Conservation (phyloP, 768 basidiomycete species). For the Collybiopsis confluens region DNA sequence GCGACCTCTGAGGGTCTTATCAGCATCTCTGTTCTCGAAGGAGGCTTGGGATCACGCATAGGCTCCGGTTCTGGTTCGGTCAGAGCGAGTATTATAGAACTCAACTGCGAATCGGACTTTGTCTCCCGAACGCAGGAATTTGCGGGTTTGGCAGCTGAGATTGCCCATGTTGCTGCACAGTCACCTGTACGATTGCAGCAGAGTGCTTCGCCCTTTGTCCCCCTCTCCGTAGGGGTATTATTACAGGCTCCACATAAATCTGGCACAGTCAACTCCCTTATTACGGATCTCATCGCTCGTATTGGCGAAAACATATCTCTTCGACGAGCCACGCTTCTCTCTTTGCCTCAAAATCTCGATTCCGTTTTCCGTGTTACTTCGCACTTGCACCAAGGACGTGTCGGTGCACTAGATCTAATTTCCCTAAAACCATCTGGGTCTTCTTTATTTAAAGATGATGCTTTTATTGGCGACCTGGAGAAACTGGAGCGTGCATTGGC, state of each 20-base stretch:
- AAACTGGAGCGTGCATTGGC: constrained; percentile 73
- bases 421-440: constrained; percentile 47
- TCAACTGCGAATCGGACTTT: constrained; percentile 97
- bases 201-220: constrained; percentile 34
- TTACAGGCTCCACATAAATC: constrained; percentile 34
- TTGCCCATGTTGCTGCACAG: constrained; percentile 82
- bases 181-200: constrained; percentile 47
- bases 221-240: constrained; percentile 46
- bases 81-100: constrained; percentile 83
- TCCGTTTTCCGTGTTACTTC: constrained; percentile 41
- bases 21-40: constrained; percentile 68
- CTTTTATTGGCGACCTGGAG: constrained; percentile 53
- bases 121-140: constrained; percentile 87
- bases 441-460: constrained; percentile 37
- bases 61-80: constrained; percentile 40
- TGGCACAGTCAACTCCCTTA: constrained; percentile 55
- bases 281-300: constrained; percentile 67
- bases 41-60: constrained; percentile 41
- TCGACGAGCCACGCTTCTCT: constrained; percentile 44
- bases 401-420: constrained; percentile 55
- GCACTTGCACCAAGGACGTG: constrained; percentile 67
- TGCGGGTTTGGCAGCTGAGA: constrained; percentile 65
- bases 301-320: constrained; percentile 78
- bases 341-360: constrained; percentile 31
- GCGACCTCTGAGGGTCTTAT: constrained; percentile 76